These are phyloP conservation scores for Erythrobasidium hasegawianum DNA, from an alignment of 1,284 basidiomycete species.

Conservation along the genomic window DNA sequence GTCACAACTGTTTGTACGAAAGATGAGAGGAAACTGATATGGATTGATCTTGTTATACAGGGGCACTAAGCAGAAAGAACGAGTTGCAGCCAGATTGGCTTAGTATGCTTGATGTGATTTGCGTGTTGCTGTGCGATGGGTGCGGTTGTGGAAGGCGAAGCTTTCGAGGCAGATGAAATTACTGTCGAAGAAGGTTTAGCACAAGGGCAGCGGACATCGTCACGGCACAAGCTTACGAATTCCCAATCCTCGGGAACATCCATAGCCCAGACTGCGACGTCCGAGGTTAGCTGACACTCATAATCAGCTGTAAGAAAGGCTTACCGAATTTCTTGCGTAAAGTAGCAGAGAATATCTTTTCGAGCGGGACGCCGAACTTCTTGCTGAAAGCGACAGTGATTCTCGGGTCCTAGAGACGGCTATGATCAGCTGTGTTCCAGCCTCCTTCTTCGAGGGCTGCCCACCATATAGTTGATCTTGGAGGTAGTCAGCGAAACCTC, in stretches of 20 bases:
- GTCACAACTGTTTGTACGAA: too few relatives aligned
- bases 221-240: conserved; percentile 13
- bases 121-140: too few relatives aligned
- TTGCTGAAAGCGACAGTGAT: conserved; percentile 58
- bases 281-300: neutral
- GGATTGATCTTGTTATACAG: too few relatives aligned
- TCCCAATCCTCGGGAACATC: conserved; percentile 31
- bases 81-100: too few relatives aligned
- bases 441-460: conserved; percentile 17
- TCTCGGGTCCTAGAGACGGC: conserved; percentile 61
- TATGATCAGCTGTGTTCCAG: too few relatives aligned
- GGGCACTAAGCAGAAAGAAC: too few relatives aligned
- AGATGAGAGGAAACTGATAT: too few relatives aligned
- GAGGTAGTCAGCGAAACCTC: conserved; percentile 88
- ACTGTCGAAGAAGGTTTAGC: too few relatives aligned
- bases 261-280: conserved; percentile 29
- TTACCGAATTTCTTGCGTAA: conserved; percentile 33
- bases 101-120: neutral
- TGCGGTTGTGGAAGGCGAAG: too few relatives aligned
- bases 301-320: neutral
- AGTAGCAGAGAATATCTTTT: conserved; percentile 40
- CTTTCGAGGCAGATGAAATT: too few relatives aligned
- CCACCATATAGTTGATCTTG: conserved; percentile 57
- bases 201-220: too few relatives aligned
- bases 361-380: conserved; percentile 41